These are phyloP conservation scores for Marasmius sp. DNA, from an alignment of 1,284 basidiomycete genomes.

Conservation along the genomic window DNA sequence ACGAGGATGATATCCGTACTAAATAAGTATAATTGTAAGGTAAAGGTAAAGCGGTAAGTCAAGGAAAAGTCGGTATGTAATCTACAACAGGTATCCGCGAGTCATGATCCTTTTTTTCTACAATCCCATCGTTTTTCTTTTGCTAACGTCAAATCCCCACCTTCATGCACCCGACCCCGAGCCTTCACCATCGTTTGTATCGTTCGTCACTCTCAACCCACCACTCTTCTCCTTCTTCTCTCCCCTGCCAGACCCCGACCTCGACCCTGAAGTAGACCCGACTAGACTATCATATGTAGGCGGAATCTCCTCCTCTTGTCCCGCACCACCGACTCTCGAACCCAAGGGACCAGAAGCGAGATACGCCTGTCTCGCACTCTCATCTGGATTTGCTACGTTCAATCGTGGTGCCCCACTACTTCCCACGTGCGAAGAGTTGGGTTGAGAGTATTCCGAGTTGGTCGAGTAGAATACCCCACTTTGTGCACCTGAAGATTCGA, in stretches of 20 bases:
- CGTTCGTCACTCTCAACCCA: neutral
- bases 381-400: too few relatives aligned
- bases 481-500: neutral
- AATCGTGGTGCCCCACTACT: neutral
- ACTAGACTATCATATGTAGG: conserved; percentile 35
- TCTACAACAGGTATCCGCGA: too few relatives aligned
- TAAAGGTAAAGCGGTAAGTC: too few relatives aligned
- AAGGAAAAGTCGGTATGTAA: too few relatives aligned
- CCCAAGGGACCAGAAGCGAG: neutral
- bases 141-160: too few relatives aligned
- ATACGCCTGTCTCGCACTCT: conserved; percentile 28
- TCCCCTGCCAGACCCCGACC: neutral
- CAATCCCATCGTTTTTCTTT: too few relatives aligned
- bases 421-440: neutral
- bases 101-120: too few relatives aligned
- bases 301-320: conserved; percentile 30
- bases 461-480: neutral
- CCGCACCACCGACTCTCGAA: conserved; percentile 14
- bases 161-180: too few relatives aligned
- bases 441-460: neutral
- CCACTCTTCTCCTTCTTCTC: neutral
- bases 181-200: too few relatives aligned
- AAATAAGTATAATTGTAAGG: too few relatives aligned
- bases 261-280: neutral
- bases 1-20: too few relatives aligned